Evolutionary conservation across 306 rosid genomes (phyloP).

Genomic region (Styphnolobium japonicum): DNA sequence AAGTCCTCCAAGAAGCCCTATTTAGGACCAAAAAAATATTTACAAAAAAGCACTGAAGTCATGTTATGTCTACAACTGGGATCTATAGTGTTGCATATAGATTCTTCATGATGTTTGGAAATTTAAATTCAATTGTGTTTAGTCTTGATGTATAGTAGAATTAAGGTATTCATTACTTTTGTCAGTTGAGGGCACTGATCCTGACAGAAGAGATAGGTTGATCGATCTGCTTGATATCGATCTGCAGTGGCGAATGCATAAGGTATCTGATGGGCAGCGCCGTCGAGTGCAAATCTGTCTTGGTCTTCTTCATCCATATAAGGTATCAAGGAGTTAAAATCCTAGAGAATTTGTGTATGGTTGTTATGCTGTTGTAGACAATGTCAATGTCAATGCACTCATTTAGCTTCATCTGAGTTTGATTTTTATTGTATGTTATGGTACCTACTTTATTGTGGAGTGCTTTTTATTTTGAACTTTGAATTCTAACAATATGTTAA

Average conservation of each 20-base stretch:
- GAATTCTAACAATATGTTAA: neutral
- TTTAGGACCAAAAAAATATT: neutral
- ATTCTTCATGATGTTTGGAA: neutral
- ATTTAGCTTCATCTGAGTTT: neutral
- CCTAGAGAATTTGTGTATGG: neutral
- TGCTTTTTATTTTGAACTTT: neutral
- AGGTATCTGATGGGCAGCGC: constrained; percentile 97
- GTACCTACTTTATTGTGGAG: neutral
- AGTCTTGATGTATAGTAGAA: neutral
- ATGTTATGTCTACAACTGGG: neutral
- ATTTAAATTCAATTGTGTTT: constrained; percentile 7
- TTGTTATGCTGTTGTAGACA: constrained; percentile 5
- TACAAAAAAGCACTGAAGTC: neutral
- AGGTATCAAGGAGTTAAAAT: constrained; percentile 44
- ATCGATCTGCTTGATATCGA: constrained; percentile 91
- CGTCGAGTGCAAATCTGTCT: constrained; percentile 97
- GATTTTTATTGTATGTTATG: neutral
- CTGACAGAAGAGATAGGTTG: constrained; percentile 79
- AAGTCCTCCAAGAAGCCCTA: neutral
- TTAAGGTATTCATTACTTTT: constrained; percentile 21
- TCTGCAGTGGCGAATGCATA: constrained; percentile 94
- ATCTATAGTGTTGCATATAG: neutral
- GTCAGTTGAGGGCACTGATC: constrained; percentile 88
- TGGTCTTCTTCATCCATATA: constrained; percentile 93
- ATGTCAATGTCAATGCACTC: neutral